These are phyloP conservation scores for Talaromyces stipitatus DNA, from an alignment of 495 filamentous ascomycete species.

Conservation along the genomic window DNA sequence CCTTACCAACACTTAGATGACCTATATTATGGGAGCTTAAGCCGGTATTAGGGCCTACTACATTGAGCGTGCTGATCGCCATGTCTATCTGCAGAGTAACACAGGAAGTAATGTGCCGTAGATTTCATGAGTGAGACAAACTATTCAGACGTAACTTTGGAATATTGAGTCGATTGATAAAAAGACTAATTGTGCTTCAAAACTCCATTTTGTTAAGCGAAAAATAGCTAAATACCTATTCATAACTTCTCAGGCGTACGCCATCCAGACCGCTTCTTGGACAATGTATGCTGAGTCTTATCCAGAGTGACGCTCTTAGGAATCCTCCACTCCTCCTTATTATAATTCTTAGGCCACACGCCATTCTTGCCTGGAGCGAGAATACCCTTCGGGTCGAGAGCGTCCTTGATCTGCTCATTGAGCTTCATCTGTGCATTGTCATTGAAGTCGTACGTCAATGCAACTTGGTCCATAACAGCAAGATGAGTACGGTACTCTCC, in stretches of 20 bases:
- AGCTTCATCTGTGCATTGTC: conserved; percentile 42
- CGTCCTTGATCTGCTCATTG: conserved; percentile 49
- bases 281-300: neutral
- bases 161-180: too few relatives aligned
- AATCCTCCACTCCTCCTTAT: neutral
- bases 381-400: conserved; percentile 53
- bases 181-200: too few relatives aligned
- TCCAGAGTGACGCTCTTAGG: neutral
- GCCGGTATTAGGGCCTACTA: too few relatives aligned
- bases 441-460: conserved; percentile 49
- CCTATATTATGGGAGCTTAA: too few relatives aligned
- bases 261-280: neutral
- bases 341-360: conserved; percentile 47
- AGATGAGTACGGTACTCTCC: conserved; percentile 54
- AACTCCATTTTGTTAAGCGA: too few relatives aligned
- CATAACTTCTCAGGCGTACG: neutral
- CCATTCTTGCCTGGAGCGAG: conserved; percentile 48
- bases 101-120: too few relatives aligned
- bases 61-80: too few relatives aligned
- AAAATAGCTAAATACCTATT: too few relatives aligned
- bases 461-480: conserved; percentile 49
- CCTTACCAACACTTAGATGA: too few relatives aligned
- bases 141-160: too few relatives aligned
- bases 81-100: too few relatives aligned
- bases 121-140: too few relatives aligned